Evolutionary conservation across 495 filamentous ascomycete genomes (phyloP).

Genomic region (Penicillium samsonianum): DNA sequence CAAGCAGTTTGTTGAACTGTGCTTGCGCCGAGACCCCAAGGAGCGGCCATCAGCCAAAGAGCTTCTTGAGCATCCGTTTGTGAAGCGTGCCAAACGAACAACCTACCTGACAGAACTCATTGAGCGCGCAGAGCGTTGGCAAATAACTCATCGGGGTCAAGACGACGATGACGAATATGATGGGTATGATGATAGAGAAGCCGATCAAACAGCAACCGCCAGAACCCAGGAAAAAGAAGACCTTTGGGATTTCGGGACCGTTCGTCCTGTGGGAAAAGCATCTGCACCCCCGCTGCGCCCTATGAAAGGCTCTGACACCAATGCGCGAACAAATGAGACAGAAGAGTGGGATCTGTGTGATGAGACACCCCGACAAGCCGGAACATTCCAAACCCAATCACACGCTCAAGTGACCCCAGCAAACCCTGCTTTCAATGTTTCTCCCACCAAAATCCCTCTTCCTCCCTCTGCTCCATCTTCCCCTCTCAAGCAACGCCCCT

Average conservation of each 20-base stretch:
- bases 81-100: slow-evolving; percentile 85
- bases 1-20: slow-evolving; percentile 91
- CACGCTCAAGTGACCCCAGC: slow-evolving; percentile 5
- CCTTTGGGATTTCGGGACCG: slow-evolving; percentile 95
- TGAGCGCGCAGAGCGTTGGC: slow-evolving; percentile 85
- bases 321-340: slow-evolving; percentile 57
- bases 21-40: slow-evolving; percentile 81
- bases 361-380: slow-evolving; percentile 37
- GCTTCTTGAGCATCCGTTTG: slow-evolving; percentile 84
- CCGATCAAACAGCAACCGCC: slow-evolving; percentile 39
- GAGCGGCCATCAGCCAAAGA: slow-evolving; percentile 87
- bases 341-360: slow-evolving; percentile 44
- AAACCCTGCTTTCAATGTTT: slow-evolving; percentile 3
- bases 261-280: slow-evolving; percentile 66
- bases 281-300: slow-evolving; percentile 52
- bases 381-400: slow-evolving; percentile 5
- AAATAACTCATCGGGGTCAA: slow-evolving; percentile 56
- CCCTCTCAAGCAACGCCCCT: slow-evolving; percentile 4
- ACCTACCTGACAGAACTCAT: slow-evolving; percentile 91
- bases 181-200: slow-evolving; percentile 55
- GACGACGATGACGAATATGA: slow-evolving; percentile 55
- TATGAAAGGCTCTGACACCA: slow-evolving; percentile 73
- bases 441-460: slow-evolving; percentile 21
- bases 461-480: slow-evolving; percentile 19
- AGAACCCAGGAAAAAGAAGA: slow-evolving; percentile 49